Base-by-base conservation (phyloP, 352 stramenopile genomes). In the Globisporangium cystogenes region DNA sequence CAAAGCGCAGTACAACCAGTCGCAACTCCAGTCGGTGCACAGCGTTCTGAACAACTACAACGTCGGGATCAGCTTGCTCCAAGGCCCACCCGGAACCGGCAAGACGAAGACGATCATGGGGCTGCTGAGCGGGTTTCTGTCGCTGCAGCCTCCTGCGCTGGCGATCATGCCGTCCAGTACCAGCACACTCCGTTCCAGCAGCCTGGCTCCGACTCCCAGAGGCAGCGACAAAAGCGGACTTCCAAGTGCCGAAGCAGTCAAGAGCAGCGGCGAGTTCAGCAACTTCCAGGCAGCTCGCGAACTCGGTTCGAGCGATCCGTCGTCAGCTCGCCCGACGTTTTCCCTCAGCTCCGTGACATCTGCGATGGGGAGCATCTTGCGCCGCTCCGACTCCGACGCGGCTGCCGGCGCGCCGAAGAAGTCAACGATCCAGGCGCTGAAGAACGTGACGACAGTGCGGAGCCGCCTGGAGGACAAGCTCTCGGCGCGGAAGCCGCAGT, bases 71-170 rank as follows among this genome's bases (percentile, higher is more conserved):
- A 93, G 80, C n/a, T 49, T 95, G 27, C 74, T 99, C 6, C 96
- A 99, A 73, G 96, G 96, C 15, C 96, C 96, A 7, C 96, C 96
- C 1, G 95, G 95, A 55, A 98, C 91, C 18, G 94, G 94, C 33
- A 98, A 98, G 65, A 98, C 94, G 2, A 93, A 94, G 55, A 98
- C 90, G 4, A 93, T 97, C 42, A 87, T 95, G 77, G 85, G 68
- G 0, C 45, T 95, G 8, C 56, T 95, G 1, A 93, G 82, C 43
- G 80, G 85, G 7, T 77, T 93, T 35, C 40, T 95, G 7, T 61
- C 85, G 29, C 57, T 93, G 23, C 68, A 74, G 45, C 64, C 83
- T 26, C 81, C 81, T 24, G 60, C 76, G 12, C 64, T 74, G 27
- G 55, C 76, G 5, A 53, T 87, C 21, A 72, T 83, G 50, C 56